These are phyloP conservation scores for Tremellales sp. DNA, from an alignment of 1,284 basidiomycete genomes.

Conservation along the genomic window DNA sequence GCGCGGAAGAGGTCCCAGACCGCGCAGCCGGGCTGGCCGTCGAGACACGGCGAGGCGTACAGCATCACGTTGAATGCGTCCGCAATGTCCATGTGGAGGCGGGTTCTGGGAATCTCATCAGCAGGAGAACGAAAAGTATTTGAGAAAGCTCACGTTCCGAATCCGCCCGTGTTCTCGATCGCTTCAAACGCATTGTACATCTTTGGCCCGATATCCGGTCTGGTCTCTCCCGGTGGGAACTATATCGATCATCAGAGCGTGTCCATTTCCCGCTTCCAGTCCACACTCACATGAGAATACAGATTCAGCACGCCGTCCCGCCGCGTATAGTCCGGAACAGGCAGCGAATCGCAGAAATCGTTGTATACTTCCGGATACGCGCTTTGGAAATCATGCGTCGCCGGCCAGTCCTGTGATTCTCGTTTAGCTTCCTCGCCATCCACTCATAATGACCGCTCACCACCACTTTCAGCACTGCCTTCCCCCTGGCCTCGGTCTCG, in stretches of 20 bases:
- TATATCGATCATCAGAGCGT: slow-evolving; percentile 53
- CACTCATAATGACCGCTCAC: slow-evolving; percentile 44
- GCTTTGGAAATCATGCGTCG: slow-evolving; percentile 73
- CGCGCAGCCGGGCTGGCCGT: slow-evolving; percentile 68
- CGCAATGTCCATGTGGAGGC: slow-evolving; percentile 94
- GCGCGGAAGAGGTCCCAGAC: slow-evolving; percentile 89
- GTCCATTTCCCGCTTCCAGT: not conserved
- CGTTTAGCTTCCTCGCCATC: not conserved
- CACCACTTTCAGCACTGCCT: slow-evolving; percentile 74
- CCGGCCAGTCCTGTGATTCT: slow-evolving; percentile 76
- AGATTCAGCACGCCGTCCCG: slow-evolving; percentile 84
- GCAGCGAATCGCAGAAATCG: slow-evolving; percentile 78
- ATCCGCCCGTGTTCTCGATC: slow-evolving; percentile 12
- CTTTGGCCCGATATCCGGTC: slow-evolving; percentile 78
- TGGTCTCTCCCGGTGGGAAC: slow-evolving; percentile 76
- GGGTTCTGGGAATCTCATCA: slow-evolving; percentile 70
- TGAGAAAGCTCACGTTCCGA: slow-evolving; percentile 9
- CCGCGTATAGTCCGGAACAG: slow-evolving; percentile 80
- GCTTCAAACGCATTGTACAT: slow-evolving; percentile 53
- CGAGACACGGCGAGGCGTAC: slow-evolving; percentile 57
- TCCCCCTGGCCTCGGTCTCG: slow-evolving; percentile 54
- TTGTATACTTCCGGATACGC: slow-evolving; percentile 82
- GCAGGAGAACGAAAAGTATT: slow-evolving; percentile 23
- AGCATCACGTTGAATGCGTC: slow-evolving; percentile 93
- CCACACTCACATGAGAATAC: slow-evolving; percentile 51